Evolutionary conservation across 2,329 filamentous ascomycete species (phyloP), one percentile per base, ranked within the genome.

Genomic region (Pseudophaeomoniella oleicola): DNA sequence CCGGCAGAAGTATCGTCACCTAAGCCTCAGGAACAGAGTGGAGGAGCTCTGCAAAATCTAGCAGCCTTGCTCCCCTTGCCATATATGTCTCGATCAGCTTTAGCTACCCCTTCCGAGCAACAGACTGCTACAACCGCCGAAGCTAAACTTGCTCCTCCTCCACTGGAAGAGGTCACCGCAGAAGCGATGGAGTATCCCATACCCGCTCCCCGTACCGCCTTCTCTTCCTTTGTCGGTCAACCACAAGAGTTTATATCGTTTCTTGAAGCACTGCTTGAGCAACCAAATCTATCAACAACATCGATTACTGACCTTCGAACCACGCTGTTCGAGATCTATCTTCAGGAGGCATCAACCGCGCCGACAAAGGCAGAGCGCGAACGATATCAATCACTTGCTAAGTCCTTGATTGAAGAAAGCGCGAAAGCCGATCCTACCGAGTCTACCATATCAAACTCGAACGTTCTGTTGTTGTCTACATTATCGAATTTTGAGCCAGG

Each of bases 301-400:
- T 82, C 94, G 52, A 81, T 77, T 44, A 72, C 79, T 2, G 92
- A 98, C 55, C 68, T 98, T 12, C 90, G 90, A 51, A 96, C 88
- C 0, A 94, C 92, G 0, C 58, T 98, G 11, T 96, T 98, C 52
- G 92, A 98, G 57, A 96, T 98, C 81, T 98, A 96, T 52, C 66
- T 98, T 5, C 82, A 93, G 56, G 90, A 86, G 48, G 82, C 88
- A 15, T 81, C 79, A 50, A 82, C 78, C 49, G 78, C 78, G 38
- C 6, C 64, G 67, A 33, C 57, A 56, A 53, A 57, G 19, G 70
- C 86, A 43, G 77, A 79, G 44, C 72, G 81, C 47, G 72, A 80
- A 44, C 98, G 90, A 88, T 85, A 94, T 52, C 69, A 69, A 31
- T 94, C 92, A 54, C 90, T 90, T 0, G 94, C 90, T 61, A 78